Conservation (phyloP, 2,329 filamentous ascomycete genomes). For the Incumbomyces delicatus region DNA sequence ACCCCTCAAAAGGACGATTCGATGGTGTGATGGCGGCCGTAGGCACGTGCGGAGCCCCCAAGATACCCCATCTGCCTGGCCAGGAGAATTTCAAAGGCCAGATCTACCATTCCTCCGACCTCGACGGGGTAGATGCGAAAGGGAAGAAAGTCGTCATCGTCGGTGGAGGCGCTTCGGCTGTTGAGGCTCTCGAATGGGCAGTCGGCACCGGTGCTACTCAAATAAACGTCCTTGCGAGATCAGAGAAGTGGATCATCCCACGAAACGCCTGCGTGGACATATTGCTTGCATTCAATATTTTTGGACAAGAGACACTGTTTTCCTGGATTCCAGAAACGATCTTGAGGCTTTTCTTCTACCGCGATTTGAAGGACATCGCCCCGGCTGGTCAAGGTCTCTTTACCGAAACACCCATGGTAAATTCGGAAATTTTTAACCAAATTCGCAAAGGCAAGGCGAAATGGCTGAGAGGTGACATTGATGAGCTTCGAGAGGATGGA, state of each 20-base stretch:
- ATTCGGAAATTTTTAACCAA: constrained; percentile 67
- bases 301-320: constrained; percentile 64
- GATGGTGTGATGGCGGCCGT: constrained; percentile 71
- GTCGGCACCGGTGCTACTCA: constrained; percentile 55
- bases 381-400: constrained; percentile 63
- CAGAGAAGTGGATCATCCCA: constrained; percentile 73
- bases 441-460: constrained; percentile 61
- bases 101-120: constrained; percentile 64
- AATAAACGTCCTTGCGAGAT: constrained; percentile 63
- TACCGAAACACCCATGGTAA: constrained; percentile 78
- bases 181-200: constrained; percentile 75
- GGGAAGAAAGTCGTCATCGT: constrained; percentile 68
- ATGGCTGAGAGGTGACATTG: constrained; percentile 75
- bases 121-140: constrained; percentile 63
- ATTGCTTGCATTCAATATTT: constrained; percentile 66
- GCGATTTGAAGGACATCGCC: constrained; percentile 64
- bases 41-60: constrained; percentile 70
- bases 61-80: constrained; percentile 61
- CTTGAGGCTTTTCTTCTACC: constrained; percentile 70
- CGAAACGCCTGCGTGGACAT: constrained; percentile 65
- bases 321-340: constrained; percentile 71
- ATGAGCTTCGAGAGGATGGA: constrained; percentile 53
- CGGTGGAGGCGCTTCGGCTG: constrained; percentile 69
- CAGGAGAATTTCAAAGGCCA: constrained; percentile 62
- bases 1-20: constrained; percentile 59